Percentiles rank a stretch among this genome's conserved stretches.
phyloP scores from a whole-genome alignment of 495 filamentous ascomycete genomes.

The Echria macrotheca region DNA sequence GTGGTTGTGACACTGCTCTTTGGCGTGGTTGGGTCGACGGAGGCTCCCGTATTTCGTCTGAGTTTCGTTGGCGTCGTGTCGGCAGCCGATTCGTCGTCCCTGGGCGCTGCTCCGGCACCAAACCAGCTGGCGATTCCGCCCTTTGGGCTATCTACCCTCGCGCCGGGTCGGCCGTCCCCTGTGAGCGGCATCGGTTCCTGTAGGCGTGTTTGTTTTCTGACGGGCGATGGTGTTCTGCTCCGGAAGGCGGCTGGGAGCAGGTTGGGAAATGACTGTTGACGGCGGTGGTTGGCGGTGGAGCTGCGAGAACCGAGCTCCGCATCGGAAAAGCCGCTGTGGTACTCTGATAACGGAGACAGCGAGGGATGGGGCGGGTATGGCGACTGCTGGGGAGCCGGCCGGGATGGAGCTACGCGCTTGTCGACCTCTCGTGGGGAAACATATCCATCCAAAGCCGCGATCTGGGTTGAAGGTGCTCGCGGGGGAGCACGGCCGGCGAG shows the following conservation, averaged over 20 bases:
- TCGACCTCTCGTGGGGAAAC: conserved; percentile 19
- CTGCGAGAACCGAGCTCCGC: conserved; percentile 23
- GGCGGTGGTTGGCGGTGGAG: conserved; percentile 27
- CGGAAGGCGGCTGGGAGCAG: conserved; percentile 29
- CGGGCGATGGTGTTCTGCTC: conserved; percentile 29
- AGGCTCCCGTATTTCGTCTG: conserved; percentile 13
- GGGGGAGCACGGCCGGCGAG: conserved; percentile 13
- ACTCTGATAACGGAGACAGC: conserved; percentile 27
- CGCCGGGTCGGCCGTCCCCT: conserved; percentile 30
- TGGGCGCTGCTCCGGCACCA: conserved; percentile 20
- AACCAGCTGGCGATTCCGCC: conserved; percentile 32
- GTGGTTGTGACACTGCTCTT: conserved; percentile 33
- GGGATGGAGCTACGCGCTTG: conserved; percentile 18
- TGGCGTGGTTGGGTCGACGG: conserved; percentile 22
- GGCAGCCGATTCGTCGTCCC: conserved; percentile 10
- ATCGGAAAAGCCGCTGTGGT: conserved; percentile 33
- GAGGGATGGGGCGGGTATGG: conserved; percentile 15
- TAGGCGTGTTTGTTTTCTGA: conserved; percentile 20
- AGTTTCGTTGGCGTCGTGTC: conserved; percentile 30
- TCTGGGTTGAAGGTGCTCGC: conserved; percentile 21
- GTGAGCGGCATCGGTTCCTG: conserved; percentile 39
- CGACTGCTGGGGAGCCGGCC: conserved; percentile 10
- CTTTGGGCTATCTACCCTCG: conserved; percentile 24
- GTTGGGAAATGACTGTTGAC: conserved; percentile 39
- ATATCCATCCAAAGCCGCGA: conserved; percentile 17